phyloP scores from a whole-genome alignment of 2,329 filamentous ascomycete species.

The Fusarium sulawesiense region DNA sequence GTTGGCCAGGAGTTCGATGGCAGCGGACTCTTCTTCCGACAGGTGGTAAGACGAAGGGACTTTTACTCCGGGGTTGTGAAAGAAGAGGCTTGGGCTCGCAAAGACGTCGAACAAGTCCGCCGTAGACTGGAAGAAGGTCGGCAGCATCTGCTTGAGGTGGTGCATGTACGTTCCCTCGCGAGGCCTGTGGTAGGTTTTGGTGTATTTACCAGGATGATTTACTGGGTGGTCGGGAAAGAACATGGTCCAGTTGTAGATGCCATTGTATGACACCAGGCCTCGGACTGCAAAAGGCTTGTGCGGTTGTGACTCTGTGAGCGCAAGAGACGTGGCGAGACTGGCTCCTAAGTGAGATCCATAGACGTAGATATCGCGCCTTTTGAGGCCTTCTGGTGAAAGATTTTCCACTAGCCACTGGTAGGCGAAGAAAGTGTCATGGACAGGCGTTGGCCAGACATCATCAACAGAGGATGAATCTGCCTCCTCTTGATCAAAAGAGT shows the following conservation, averaged over 20 bases:
- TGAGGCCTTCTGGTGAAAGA: conserved; percentile 52
- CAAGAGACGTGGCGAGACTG: conserved; percentile 65
- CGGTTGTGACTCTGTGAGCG: conserved; percentile 65
- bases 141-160: conserved; percentile 51
- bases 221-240: conserved; percentile 66
- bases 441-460: conserved; percentile 63
- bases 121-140: conserved; percentile 61
- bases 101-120: conserved; percentile 68
- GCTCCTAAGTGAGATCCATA: conserved; percentile 70
- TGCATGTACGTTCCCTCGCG: conserved; percentile 53
- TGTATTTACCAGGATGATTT: conserved; percentile 48
- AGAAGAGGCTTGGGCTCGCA: conserved; percentile 68
- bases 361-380: conserved; percentile 56
- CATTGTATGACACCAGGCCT: conserved; percentile 68
- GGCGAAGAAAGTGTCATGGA: conserved; percentile 66
- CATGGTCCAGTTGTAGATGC: conserved; percentile 73
- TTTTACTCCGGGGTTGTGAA: conserved; percentile 63
- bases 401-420: conserved; percentile 64
- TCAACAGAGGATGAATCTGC: conserved; percentile 42
- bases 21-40: conserved; percentile 46
- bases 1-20: conserved; percentile 43
- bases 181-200: conserved; percentile 24
- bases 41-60: conserved; percentile 59
- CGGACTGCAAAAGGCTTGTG: conserved; percentile 60
- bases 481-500: conserved; percentile 34